Evolutionary conservation across 2,329 filamentous ascomycete species (phyloP).

Genomic region (Calonectria fujianensis): DNA sequence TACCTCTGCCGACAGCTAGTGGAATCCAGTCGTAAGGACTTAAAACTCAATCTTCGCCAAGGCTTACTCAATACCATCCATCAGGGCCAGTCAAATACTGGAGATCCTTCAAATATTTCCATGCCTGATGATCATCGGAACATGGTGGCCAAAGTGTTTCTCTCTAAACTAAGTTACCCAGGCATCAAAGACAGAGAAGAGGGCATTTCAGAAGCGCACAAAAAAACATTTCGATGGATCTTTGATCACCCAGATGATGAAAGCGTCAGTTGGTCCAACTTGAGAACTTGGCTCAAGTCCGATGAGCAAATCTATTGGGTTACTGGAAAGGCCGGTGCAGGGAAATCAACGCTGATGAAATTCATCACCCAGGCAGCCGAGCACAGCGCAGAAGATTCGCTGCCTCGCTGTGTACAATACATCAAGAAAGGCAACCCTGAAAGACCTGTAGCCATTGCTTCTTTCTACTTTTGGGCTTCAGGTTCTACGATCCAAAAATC

Average conservation of each 20-base stretch:
- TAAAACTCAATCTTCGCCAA: not conserved
- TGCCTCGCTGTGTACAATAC: not conserved
- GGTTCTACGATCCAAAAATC: not conserved
- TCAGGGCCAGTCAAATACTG: not conserved
- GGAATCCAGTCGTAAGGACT: no score
- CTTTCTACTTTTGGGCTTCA: not conserved
- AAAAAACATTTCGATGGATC: conserved; percentile 11
- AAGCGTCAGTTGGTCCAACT: not conserved
- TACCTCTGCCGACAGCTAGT: no score
- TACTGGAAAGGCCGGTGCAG: conserved; percentile 19
- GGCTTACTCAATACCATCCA: not conserved
- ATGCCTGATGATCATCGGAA: not conserved
- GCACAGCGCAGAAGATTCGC: not conserved
- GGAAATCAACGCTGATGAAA: conserved; percentile 22
- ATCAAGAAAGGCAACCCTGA: not conserved
- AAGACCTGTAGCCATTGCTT: not conserved
- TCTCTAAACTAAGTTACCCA: not conserved
- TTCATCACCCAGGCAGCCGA: not conserved
- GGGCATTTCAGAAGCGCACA: not conserved
- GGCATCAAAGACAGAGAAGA: not conserved
- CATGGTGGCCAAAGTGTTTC: not conserved
- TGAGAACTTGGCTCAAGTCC: not conserved
- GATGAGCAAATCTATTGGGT: conserved; percentile 12
- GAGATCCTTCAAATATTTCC: not conserved
- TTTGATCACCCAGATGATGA: not conserved